These are phyloP conservation scores for Limnanthes douglasii DNA, from an alignment of 345 rosid genomes.

Conservation along the genomic window DNA sequence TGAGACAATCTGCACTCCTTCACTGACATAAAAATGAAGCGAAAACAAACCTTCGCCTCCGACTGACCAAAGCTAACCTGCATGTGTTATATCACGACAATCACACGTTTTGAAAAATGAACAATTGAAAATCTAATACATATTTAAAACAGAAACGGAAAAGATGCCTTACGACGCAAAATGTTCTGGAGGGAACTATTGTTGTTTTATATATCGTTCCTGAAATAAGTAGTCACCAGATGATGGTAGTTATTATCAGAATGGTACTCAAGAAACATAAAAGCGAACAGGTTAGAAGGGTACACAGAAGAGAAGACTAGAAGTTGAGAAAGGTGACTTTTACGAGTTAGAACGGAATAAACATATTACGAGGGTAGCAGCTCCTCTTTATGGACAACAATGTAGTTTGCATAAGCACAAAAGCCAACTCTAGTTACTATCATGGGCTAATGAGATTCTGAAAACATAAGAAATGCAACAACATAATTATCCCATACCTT, in stretches of 20 bases:
- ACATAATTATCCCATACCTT: slow-evolving; percentile 32
- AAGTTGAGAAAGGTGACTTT: no score
- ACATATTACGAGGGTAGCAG: no score
- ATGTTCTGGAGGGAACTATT: slow-evolving; percentile 83
- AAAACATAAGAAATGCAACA: not conserved
- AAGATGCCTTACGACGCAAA: slow-evolving; percentile 51
- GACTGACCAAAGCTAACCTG: slow-evolving; percentile 89
- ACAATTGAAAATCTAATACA: slow-evolving; percentile 1
- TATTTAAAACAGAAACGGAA: not conserved
- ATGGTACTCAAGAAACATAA: slow-evolving; percentile 4
- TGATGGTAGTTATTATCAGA: not conserved
- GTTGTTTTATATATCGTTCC: slow-evolving; percentile 86
- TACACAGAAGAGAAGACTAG: no score
- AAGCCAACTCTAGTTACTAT: not conserved
- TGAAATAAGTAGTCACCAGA: slow-evolving; percentile 28
- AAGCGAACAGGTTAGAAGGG: no score
- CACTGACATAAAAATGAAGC: slow-evolving; percentile 2
- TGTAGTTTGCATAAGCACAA: not conserved
- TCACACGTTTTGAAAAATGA: slow-evolving; percentile 4
- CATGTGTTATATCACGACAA: slow-evolving; percentile 3
- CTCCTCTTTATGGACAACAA: not conserved
- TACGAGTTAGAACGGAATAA: not conserved
- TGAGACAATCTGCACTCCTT: not conserved
- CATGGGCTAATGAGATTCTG: not conserved
- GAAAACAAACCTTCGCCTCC: slow-evolving; percentile 68